A percentile compares a stretch with the other conserved stretches of the same genome.
These are phyloP conservation scores for Zizania latifolia DNA, from an alignment of 176 grass and related monocot species.

Conservation along the genomic window DNA sequence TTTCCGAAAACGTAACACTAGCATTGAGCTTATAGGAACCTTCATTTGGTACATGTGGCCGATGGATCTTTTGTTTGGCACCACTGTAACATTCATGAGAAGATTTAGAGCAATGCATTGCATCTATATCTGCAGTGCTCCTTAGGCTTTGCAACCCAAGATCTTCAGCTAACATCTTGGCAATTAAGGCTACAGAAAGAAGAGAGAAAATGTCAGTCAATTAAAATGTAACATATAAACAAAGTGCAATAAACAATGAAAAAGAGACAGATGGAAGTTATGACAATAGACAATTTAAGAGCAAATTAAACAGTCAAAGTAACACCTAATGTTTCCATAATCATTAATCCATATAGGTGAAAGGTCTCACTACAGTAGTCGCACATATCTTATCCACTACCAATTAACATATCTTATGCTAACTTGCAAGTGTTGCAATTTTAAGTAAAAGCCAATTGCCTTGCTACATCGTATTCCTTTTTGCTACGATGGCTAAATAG, in stretches of 20 bases:
- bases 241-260: background rate
- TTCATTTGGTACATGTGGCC: constrained; percentile 6
- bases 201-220: background rate
- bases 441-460: background rate
- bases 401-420: too few relatives aligned
- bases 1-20: background rate
- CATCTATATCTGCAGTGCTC: constrained; percentile 32
- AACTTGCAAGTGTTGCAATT: background rate
- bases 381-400: background rate
- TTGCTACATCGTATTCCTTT: background rate
- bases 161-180: constrained; percentile 45
- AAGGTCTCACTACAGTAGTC: background rate
- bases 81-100: constrained; percentile 18
- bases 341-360: background rate
- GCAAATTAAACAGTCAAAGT: background rate
- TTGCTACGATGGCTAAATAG: background rate
- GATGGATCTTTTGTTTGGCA: constrained; percentile 8
- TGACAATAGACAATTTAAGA: background rate
- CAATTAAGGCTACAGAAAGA: constrained; percentile 48
- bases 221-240: background rate
- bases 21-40: constrained; percentile 20
- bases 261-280: background rate
- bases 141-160: constrained; percentile 31
- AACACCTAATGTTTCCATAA: background rate
- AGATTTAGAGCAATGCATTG: constrained; percentile 6